These are phyloP conservation scores for Schwanniomyces polymorphus DNA, from an alignment of 805 yeast genomes.

Conservation along the genomic window DNA sequence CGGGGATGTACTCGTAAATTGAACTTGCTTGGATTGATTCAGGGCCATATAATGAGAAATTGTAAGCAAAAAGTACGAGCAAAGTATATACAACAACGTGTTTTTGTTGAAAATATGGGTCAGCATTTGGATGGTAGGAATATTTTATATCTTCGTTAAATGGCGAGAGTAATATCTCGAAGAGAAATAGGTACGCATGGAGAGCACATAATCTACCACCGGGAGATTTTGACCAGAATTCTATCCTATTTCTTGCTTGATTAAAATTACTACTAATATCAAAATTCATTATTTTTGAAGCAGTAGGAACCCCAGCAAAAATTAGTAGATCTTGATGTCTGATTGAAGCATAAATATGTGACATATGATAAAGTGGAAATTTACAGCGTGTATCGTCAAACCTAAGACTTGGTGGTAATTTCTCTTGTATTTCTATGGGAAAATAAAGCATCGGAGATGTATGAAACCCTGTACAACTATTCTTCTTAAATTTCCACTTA, in stretches of 20 bases:
- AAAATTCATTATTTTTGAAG: slow-evolving; percentile 48
- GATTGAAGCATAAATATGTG: slow-evolving; percentile 27
- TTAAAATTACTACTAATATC: slow-evolving; percentile 53
- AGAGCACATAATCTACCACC: slow-evolving; percentile 55
- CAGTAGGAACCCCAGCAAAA: slow-evolving; percentile 32
- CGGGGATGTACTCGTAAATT: slow-evolving; percentile 18
- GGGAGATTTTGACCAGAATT: slow-evolving; percentile 44
- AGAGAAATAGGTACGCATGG: slow-evolving; percentile 60
- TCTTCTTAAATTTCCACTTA: slow-evolving; percentile 23
- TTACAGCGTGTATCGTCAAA: slow-evolving; percentile 24
- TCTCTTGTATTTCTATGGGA: slow-evolving; percentile 3
- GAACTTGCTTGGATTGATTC: slow-evolving; percentile 31
- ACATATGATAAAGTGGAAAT: slow-evolving; percentile 24
- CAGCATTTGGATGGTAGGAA: slow-evolving; percentile 51
- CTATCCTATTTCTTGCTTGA: slow-evolving; percentile 47
- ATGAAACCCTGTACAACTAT: slow-evolving; percentile 18
- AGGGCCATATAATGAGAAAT: slow-evolving; percentile 47
- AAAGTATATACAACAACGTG: slow-evolving; percentile 43
- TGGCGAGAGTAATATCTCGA: slow-evolving; percentile 62
- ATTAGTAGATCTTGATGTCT: slow-evolving; percentile 29
- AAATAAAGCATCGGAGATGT: slow-evolving; percentile 13
- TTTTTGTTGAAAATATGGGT: slow-evolving; percentile 41
- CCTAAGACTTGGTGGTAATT: slow-evolving; percentile 19
- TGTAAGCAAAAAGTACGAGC: slow-evolving; percentile 53
- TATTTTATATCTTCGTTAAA: slow-evolving; percentile 47